These are phyloP conservation scores for Coniochaeta pulveracea DNA, from an alignment of 2,329 filamentous ascomycete genomes.

Conservation along the genomic window DNA sequence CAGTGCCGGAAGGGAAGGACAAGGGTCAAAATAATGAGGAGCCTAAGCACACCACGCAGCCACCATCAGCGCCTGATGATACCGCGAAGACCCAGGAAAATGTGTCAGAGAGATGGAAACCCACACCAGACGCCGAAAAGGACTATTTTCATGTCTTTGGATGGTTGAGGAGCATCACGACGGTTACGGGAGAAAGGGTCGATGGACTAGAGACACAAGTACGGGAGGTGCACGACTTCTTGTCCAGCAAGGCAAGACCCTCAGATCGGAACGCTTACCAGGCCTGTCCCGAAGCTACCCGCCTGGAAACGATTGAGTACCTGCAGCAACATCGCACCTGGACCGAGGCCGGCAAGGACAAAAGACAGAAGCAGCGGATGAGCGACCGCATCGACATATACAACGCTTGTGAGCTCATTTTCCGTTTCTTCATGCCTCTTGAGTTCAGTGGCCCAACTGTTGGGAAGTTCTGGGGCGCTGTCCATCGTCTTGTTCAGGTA, in stretches of 20 bases:
- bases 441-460: slow-evolving; percentile 23
- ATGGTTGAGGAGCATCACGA: too few relatives aligned
- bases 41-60: slow-evolving; percentile 1
- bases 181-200: too few relatives aligned
- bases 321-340: slow-evolving; percentile 12
- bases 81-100: too few relatives aligned
- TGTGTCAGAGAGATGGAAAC: neutral
- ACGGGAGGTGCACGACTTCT: slow-evolving; percentile 9
- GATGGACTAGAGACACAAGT: slow-evolving; percentile 4
- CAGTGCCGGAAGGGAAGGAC: too few relatives aligned
- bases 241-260: slow-evolving; percentile 6
- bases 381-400: slow-evolving; percentile 25
- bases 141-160: slow-evolving; percentile 15
- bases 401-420: slow-evolving; percentile 26
- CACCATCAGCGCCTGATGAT: too few relatives aligned
- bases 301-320: slow-evolving; percentile 11
- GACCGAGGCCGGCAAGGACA: slow-evolving; percentile 10
- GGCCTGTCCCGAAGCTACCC: slow-evolving; percentile 7
- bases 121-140: neutral
- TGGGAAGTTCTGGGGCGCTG: slow-evolving; percentile 32
- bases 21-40: neutral
- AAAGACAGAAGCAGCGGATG: slow-evolving; percentile 15
- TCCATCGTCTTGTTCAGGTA: slow-evolving; percentile 11
- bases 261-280: slow-evolving; percentile 10
- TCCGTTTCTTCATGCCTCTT: slow-evolving; percentile 29